Evolutionary conservation across 2,329 filamentous ascomycete genomes (phyloP).

Genomic region (Calonectria naviculata): DNA sequence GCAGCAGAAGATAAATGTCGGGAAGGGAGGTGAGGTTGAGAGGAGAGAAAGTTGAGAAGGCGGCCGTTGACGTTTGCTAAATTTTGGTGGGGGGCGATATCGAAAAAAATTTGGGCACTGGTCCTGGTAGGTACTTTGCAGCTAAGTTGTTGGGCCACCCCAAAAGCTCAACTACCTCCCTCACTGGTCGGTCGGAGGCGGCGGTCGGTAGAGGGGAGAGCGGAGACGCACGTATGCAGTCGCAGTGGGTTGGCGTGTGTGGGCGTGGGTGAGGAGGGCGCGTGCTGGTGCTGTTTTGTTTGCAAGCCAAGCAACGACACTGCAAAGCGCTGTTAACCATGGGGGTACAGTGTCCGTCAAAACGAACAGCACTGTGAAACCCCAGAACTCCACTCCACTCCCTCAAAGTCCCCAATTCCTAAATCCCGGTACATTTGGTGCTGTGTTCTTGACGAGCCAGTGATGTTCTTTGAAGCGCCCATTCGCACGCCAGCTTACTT

Average conservation of each 20-base stretch:
- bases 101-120: conserved; percentile 50
- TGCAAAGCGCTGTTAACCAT: not conserved
- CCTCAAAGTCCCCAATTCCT: conserved; percentile 12
- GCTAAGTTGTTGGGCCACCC: conserved; percentile 45
- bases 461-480: conserved; percentile 27
- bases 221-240: conserved; percentile 1
- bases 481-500: conserved; percentile 25
- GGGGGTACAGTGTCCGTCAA: conserved; percentile 7
- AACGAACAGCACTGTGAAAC: conserved; percentile 2
- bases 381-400: conserved; percentile 7
- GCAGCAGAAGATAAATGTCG: conserved; percentile 43
- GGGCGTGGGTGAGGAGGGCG: not conserved
- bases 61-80: conserved; percentile 51
- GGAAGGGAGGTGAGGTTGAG: conserved; percentile 42
- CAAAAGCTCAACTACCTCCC: conserved; percentile 40
- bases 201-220: conserved; percentile 26
- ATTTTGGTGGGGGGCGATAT: conserved; percentile 53
- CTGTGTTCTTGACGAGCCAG: conserved; percentile 6
- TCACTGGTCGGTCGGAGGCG: conserved; percentile 10
- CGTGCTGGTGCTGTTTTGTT: not conserved
- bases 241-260: not conserved
- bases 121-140: conserved; percentile 39
- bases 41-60: conserved; percentile 48
- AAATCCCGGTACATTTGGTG: conserved; percentile 11
- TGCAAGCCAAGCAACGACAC: not conserved